A percentile compares a stretch with the other conserved stretches of the same genome.
Conservation (phyloP, 2,329 filamentous ascomycete species). For the Mariannaea elegans region DNA sequence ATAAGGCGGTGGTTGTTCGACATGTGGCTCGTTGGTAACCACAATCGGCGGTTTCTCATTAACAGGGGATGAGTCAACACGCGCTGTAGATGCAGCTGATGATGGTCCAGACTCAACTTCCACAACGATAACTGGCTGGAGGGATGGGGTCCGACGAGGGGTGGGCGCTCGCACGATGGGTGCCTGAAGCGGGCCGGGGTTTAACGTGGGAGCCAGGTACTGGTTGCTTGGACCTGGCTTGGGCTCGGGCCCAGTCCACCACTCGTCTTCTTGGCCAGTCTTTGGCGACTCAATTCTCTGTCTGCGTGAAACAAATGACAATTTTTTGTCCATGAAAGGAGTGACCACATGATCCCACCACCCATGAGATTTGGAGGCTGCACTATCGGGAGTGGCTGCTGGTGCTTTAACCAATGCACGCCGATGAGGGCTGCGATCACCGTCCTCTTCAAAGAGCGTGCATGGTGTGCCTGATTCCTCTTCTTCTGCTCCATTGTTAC, state of each 20-base stretch:
- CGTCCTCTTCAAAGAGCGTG: constrained; percentile 77
- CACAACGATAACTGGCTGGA: constrained; percentile 28
- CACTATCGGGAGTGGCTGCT: constrained; percentile 56
- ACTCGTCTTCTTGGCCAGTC: constrained; percentile 44
- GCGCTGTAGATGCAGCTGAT: constrained; percentile 28
- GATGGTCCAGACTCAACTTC: constrained; percentile 29
- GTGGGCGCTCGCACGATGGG: constrained; percentile 50
- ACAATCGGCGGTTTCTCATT: constrained; percentile 52
- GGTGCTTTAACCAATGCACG: constrained; percentile 47
- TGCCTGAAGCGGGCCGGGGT: constrained; percentile 36
- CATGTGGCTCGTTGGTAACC: constrained; percentile 47
- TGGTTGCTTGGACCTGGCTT: constrained; percentile 25
- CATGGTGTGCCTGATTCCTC: constrained; percentile 65
- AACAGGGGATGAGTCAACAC: constrained; percentile 20
- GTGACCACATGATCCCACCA: constrained; percentile 84
- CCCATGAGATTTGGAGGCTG: constrained; percentile 68
- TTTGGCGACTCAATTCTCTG: constrained; percentile 44
- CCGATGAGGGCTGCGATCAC: constrained; percentile 52
- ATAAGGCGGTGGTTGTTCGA: constrained; percentile 64
- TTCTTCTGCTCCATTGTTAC: constrained; percentile 49
- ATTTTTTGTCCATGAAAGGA: constrained; percentile 65
- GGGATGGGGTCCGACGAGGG: constrained; percentile 46
- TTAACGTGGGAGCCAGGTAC: constrained; percentile 28
- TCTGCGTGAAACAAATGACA: constrained; percentile 54
- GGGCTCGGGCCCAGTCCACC: constrained; percentile 46